Evolutionary conservation across 208 protist genomes (phyloP), one percentile per base, ranked within the genome.

Genomic region (Leishmania tropica): DNA sequence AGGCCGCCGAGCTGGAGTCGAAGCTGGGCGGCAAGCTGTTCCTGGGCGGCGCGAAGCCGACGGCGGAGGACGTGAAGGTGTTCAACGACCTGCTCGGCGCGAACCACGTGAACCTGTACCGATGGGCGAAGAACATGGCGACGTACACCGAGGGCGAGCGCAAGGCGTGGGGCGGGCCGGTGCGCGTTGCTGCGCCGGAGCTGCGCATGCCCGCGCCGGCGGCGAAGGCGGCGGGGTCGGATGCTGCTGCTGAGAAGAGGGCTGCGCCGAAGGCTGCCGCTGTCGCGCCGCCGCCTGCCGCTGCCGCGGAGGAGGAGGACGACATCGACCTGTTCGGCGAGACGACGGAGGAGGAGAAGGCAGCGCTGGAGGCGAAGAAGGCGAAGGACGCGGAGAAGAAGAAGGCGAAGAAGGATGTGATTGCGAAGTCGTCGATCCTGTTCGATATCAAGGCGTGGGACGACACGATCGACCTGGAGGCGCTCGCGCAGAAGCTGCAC

Each of bases 401-500:
- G 89, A 95, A 92, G 87, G 88, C 75, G 75, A 97, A 97, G 90
- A 92, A 93, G 90, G 90, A 68, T 13, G 88, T 94, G 75, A 91
- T 96, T 56, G 94, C 95, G 75, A 98, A 98, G 90, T 97, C 95
- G 51, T 95, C 90, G 53, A 96, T 99, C 76, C 83, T 99, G 21
- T 90, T 98, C 47, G 95, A 98, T 86, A 89, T 99, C 78, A 99
- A 99, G 88, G 92, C 95, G 80, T 99, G 96, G 95, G 97, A 99
- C 76, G 97, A 98, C 88, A 94, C 89, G 67, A 89, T 97, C 45
- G 91, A 97, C 82, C 89, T 99, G 78, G 88, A 91, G 83, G 96
- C 89, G 81, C 90, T 99, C 15, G 96, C 95, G 68, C 35, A 88
- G 80, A 94, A 95, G 86, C 87, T 98, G 73, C 90, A 97, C 82